Base-by-base conservation (phyloP, 139 green algal species). In the Micractinium sp. region DNA sequence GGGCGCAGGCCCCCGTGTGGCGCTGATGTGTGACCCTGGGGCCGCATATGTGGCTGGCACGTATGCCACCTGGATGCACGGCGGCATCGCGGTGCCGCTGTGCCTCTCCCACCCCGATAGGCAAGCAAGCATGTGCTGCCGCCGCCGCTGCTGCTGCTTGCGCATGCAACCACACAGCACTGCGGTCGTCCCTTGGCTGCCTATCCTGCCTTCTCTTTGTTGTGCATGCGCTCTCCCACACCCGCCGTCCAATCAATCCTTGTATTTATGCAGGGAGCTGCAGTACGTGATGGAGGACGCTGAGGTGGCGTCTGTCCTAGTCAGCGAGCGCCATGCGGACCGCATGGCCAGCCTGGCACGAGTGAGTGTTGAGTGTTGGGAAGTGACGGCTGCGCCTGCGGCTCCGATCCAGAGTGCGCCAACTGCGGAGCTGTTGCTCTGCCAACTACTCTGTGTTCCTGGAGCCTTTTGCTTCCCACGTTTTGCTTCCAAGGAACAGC, bases 51-150 rank as follows among this genome's bases (percentile, higher is more conserved):
- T 97, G 39, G 93, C 94, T 3, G 93, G 89, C n/a, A 96, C 93
- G 0, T 97, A 94, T 93, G 97, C 90, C 2, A 94, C 95, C 12
- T 99, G 97, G 97, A 91, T 97, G 73, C 88, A 90, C 23, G 90
- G 95, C 4, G 94, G 93, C 47, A 95, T 98, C 27, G 93, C 93
- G 0, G 97, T 99, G 35, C 97, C 97, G 0, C 91, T 99, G n/a
- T 96, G 95, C 36, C 91, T 93, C 0, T 95, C 92, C 22, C 95
- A 99, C 83, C 96, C 97, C 13, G 88, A 90, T 20, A 86, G 39
- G 91, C 91, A 56, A 5, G 36, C 47, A 56, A 9, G 47, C 47
- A 23, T 2, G 47, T 1, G 12, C 78, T 38, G 78, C 22, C 25
- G 25, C 25, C 29, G 38, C 76, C 23, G 31, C 23, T 18, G 33